Base-by-base conservation (phyloP, 192 early-diverging fungal species). In the Paraglomus brasilianum region DNA sequence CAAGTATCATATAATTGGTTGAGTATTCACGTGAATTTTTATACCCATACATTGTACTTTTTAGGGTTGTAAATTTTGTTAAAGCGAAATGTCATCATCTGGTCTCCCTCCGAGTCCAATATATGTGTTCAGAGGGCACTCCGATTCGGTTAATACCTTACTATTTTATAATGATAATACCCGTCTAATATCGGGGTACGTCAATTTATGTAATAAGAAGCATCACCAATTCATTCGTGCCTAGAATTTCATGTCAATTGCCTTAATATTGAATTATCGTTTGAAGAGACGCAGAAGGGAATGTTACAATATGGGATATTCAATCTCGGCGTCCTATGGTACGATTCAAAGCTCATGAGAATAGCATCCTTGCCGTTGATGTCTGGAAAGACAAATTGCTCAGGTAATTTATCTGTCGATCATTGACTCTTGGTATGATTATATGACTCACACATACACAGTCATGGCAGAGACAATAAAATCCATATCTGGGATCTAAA, bases 61-160 rank as follows among this genome's bases (percentile, higher is more conserved):
- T n/a, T n/a, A n/a, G n/a, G n/a, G n/a, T n/a, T n/a, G n/a, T n/a
- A n/a, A n/a, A n/a, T n/a, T n/a, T n/a, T n/a, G n/a, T n/a, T n/a
- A n/a, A n/a, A n/a, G n/a, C n/a, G n/a, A n/a, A n/a, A n/a, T n/a
- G n/a, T n/a, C n/a, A n/a, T n/a, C n/a, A n/a, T n/a, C n/a, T n/a
- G n/a, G n/a, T n/a, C n/a, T n/a, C 66, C 63, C 77, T 19, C 77
- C 74, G 15, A 21, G 47, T 19, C 77, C 77, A 5, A 67, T 66
- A 66, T 79, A 76, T 53, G 72, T 80, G 48, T 76, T 80, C 74
- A 74, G 78, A 4, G 78, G 75, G 0, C 78, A 80, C 47, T 65
- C 63, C 22, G 74, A 75, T 8, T 75, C 73, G 4, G 70, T 80
- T 19, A 72, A 74, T 60, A 46, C 64, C 1, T 62, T 80, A 36